A percentile compares a stretch with the other conserved stretches of the same genome.
Conservation (phyloP, 805 yeast species). For the Candida nemodendra region DNA sequence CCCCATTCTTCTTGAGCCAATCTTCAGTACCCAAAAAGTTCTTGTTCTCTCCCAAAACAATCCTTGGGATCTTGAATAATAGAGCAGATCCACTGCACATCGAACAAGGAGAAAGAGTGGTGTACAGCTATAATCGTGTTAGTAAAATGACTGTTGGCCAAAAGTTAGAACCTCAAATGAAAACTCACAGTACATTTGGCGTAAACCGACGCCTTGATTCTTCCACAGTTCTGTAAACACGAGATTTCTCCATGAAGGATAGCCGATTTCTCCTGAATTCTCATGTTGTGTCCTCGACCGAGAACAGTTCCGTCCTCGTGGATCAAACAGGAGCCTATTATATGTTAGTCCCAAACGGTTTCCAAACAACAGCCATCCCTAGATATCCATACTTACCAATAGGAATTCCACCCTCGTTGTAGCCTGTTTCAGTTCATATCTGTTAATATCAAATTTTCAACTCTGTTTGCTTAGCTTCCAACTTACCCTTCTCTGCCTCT, state of each 20-base stretch:
- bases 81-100: slow-evolving; percentile 96
- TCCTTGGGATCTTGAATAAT: slow-evolving; percentile 82
- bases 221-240: slow-evolving; percentile 86
- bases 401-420: slow-evolving; percentile 86
- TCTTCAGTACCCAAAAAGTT: slow-evolving; percentile 85
- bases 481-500: slow-evolving; percentile 62
- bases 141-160: slow-evolving; percentile 6
- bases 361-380: too few species aligned
- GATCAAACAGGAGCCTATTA: slow-evolving; percentile 64
- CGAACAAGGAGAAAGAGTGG: slow-evolving; percentile 88
- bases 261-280: slow-evolving; percentile 82
- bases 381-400: slow-evolving; percentile 45
- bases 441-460: not conserved
- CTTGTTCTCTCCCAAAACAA: slow-evolving; percentile 85
- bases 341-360: too few species aligned
- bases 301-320: slow-evolving; percentile 74
- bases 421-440: slow-evolving; percentile 40
- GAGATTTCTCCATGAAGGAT: slow-evolving; percentile 91
- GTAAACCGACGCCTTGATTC: slow-evolving; percentile 76
- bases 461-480: not conserved
- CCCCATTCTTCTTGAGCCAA: slow-evolving; percentile 62
- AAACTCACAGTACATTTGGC: slow-evolving; percentile 66
- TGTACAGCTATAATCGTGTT: slow-evolving; percentile 53
- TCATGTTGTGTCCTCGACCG: slow-evolving; percentile 87
- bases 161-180: not conserved